Evolutionary conservation across 148 eudicot genomes (phyloP).

Genomic region (Chenopodium formosanum): DNA sequence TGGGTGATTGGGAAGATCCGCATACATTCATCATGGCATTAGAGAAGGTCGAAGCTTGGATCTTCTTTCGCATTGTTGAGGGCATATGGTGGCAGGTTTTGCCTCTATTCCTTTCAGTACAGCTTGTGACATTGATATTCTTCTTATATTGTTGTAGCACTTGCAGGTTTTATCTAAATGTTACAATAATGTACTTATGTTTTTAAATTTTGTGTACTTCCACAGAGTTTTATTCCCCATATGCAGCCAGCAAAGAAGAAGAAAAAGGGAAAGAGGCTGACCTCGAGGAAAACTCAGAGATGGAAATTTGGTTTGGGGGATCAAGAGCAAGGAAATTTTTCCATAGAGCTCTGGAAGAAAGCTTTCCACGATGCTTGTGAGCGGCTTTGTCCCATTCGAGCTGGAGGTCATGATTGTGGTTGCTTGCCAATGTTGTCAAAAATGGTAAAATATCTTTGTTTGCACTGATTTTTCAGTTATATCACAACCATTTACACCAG

Average conservation of each 20-base stretch:
- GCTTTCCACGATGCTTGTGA: constrained; percentile 92
- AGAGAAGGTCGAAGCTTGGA: constrained; percentile 91
- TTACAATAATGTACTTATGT: neutral
- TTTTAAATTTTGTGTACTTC: neutral
- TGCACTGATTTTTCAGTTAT: neutral
- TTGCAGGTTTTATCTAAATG: neutral
- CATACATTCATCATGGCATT: constrained; percentile 61
- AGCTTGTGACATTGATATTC: neutral
- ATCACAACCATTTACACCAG: neutral
- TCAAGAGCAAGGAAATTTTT: constrained; percentile 79
- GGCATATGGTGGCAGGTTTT: constrained; percentile 98
- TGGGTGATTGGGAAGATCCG: constrained; percentile 77
- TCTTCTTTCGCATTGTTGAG: constrained; percentile 73
- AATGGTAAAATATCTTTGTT: constrained; percentile 45
- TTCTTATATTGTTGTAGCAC: neutral
- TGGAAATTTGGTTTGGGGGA: constrained; percentile 59
- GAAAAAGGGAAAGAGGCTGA: constrained; percentile 37
- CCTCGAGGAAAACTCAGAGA: constrained; percentile 46
- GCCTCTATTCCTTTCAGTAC: neutral
- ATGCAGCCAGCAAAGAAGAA: constrained; percentile 73
- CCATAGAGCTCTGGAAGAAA: constrained; percentile 84
- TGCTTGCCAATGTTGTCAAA: constrained; percentile 73
- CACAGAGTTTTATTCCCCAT: constrained; percentile 83
- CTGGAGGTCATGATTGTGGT: constrained; percentile 86
- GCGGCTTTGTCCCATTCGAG: constrained; percentile 87